Evolutionary conservation across 495 filamentous ascomycete species (phyloP).

Genomic region (Aspergillus taichungensis): DNA sequence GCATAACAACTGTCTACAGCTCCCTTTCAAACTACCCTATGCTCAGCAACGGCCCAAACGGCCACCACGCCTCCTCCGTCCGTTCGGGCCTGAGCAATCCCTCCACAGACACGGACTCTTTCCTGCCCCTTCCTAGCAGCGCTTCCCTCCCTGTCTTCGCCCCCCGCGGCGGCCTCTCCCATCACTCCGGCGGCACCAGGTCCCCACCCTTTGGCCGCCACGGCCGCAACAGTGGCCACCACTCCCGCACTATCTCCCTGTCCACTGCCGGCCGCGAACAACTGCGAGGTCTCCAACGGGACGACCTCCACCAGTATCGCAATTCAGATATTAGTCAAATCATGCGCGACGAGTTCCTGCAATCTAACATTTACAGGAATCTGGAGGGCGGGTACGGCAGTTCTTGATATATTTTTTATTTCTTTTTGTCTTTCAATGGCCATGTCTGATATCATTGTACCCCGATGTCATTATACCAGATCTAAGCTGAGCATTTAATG

Average conservation of each 20-base stretch:
- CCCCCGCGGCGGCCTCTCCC: conserved; percentile 21
- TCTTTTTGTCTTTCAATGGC: too few species aligned
- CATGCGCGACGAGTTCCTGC: conserved; percentile 32
- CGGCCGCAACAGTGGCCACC: conserved; percentile 10
- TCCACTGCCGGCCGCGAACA: conserved; percentile 29
- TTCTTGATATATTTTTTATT: not conserved
- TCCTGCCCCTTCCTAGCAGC: conserved; percentile 15
- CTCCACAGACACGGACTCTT: conserved; percentile 27
- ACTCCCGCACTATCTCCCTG: conserved; percentile 17
- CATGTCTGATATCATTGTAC: too few species aligned
- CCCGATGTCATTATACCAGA: too few species aligned
- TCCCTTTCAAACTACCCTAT: conserved; percentile 18
- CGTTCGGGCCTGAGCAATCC: conserved; percentile 24
- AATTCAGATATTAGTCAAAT: conserved; percentile 36
- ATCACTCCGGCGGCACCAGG: conserved; percentile 6
- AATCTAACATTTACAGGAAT: conserved; percentile 17
- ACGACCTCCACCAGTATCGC: conserved; percentile 31
- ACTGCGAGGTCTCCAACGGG: conserved; percentile 28
- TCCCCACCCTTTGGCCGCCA: conserved; percentile 11
- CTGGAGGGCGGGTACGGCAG: conserved; percentile 6
- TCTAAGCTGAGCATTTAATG: too few species aligned
- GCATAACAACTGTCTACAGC: conserved; percentile 30
- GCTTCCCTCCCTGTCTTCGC: conserved; percentile 31
- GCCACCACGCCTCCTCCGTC: conserved; percentile 18
- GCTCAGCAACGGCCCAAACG: conserved; percentile 5